phyloP scores from a whole-genome alignment of 495 filamentous ascomycete species.

The Penicillium angulare region DNA sequence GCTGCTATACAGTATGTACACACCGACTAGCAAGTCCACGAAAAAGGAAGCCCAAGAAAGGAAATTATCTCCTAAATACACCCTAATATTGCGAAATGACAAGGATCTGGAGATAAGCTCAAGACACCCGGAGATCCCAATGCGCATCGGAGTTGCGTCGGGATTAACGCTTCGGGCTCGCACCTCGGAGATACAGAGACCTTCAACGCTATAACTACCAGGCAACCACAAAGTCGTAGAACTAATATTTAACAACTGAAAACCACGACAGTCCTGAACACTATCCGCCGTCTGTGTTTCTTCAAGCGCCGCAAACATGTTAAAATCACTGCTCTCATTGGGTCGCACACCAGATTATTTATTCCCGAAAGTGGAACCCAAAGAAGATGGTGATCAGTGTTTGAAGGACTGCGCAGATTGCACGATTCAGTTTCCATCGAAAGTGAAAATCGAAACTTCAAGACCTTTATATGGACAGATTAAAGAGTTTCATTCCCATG shows the following conservation, averaged over 20 bases:
- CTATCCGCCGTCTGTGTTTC: too few species aligned
- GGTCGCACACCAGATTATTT: conserved; percentile 32
- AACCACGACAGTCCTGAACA: too few species aligned
- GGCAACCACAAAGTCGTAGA: conserved; percentile 1
- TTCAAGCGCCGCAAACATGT: conserved; percentile 31
- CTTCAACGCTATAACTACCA: conserved; percentile 9
- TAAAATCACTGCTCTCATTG: conserved; percentile 36
- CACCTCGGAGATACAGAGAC: conserved; percentile 12
- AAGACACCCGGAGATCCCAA: not conserved
- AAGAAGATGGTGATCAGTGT: conserved; percentile 80
- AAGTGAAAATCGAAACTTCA: conserved; percentile 68
- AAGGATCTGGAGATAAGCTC: too few species aligned
- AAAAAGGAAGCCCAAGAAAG: not conserved
- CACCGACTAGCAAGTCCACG: not conserved
- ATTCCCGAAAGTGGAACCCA: conserved; percentile 58
- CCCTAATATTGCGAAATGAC: too few species aligned
- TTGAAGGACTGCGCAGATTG: conserved; percentile 81
- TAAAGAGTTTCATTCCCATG: conserved; percentile 80
- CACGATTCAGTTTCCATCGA: conserved; percentile 68
- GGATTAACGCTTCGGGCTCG: conserved; percentile 7
- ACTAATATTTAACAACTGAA: not conserved
- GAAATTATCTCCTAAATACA: not conserved
- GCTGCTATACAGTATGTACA: too few species aligned
- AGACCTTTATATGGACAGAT: conserved; percentile 79
- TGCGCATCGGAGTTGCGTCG: conserved; percentile 3